Base-by-base conservation (phyloP, 2,329 filamentous ascomycete species). In the Emericellopsis atlantica region DNA sequence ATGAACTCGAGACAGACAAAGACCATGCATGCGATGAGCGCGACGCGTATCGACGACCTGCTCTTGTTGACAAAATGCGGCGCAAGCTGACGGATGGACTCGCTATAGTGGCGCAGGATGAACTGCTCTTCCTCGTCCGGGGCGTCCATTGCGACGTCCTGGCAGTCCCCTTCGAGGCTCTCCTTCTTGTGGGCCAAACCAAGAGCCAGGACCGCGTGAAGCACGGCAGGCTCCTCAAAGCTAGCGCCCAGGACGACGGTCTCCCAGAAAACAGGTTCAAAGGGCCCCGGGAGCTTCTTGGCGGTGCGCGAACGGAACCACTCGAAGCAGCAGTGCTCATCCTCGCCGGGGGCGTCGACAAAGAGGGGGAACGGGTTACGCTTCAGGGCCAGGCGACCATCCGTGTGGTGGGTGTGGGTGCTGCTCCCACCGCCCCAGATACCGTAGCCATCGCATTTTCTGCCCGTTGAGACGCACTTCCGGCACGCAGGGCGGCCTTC, bases 171-270 rank as follows among this genome's bases (percentile, higher is more conserved):
- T n/a, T 21, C 39, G 21, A 43, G 51, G 43, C 32, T 45, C 40
- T 48, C 50, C 11, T 40, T 36, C 37, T 43, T 49, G 43, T 62
- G 62, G 0, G 55, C 52, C 5, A 61, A 56, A n/a, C 58, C 57
- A 14, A 68, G 45, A 10, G 65, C 60, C 6, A 66, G 46, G 10
- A 62, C 48, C 3, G 65, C 64, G 49, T 67, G 63, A n/a, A 60
- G 46, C 3, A 67, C 53, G 5, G 63, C 60, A 0, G 61, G 59
- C 39, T 66, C 64, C 9, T 50, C 49, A 3, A 46, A 43, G 38
- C 57, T 58, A 4, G 60, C 60, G 40, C 65, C 62, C 6, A 65
- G 45, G 5, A 68, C 50, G 8, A 64, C 45, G 4, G 43, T 53
- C 11, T 56, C 51, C 64, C 64, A 67, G 43, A 66, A 64, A 2